Evolutionary conservation across 2,329 filamentous ascomycete genomes (phyloP), one percentile per base, ranked within the genome.

Genomic region (Pseudogymnoascus sp.): DNA sequence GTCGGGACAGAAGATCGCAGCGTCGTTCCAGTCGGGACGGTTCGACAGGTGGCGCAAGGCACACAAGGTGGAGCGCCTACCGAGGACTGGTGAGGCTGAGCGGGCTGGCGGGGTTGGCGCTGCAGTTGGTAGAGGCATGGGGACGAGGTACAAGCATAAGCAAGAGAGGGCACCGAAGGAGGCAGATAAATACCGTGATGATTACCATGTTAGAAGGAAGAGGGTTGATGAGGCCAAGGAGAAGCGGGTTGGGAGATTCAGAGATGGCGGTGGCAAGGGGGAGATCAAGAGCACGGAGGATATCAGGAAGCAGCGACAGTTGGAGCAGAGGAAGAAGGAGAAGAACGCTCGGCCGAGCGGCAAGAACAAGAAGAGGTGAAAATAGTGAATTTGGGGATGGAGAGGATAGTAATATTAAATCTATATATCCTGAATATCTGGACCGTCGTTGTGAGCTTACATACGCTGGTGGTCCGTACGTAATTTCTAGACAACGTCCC

Each of bases 1-100:
- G 78, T 91, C 86, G 72, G 95, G 95, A 63, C 91, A 93, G 79
- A 97, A 97, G 80, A 97, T 99, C 70, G 91, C 95, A 1, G 92
- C 95, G 54, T 89, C 83, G 65, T 97, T 99, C 84, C 88, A 93
- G 73, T 93, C 88, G 75, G 95, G 96, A 37, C 87, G 93, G 54
- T 99, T 96, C 78, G 93, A 97, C 73, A 85, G 83, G 68, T 99
- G 95, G 96, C 89, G 88, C 75, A 91, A 89, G 73, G 86, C 88
- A 18, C 90, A 97, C 78, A 89, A 91, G 68, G 80, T 97, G 57
- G 86, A 86, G 64, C 83, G 86, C 16, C 76, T 96, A 72, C 93
- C 93, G 8, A 84, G 88, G 47, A 89, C 93, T 36, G 95, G 96
- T 67, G 93, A 97, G 76, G 75, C 82, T 51, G 95, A 97, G 77